These are phyloP conservation scores for Borealophlyctis nickersoniae DNA, from an alignment of 192 early-diverging fungal genomes.

Conservation along the genomic window DNA sequence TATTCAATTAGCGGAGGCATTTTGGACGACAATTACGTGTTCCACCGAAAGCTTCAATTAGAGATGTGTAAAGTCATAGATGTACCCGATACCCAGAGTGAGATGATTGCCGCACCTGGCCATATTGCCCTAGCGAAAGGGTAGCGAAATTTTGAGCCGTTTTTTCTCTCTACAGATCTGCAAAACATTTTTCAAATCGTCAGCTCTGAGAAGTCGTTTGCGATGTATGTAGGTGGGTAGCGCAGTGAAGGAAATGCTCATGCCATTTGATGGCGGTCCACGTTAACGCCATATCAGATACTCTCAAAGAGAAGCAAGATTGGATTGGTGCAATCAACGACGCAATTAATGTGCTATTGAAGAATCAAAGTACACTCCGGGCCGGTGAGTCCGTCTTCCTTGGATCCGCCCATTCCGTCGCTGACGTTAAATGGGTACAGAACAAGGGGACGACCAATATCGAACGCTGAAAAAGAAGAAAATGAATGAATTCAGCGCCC, in stretches of 20 bases:
- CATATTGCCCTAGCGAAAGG: conserved; percentile 3
- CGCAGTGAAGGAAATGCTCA: background rate
- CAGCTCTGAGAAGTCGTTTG: conserved; percentile 76
- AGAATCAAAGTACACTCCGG: conserved; percentile 43
- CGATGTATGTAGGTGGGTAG: conserved; percentile 57
- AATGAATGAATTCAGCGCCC: conserved; percentile 56
- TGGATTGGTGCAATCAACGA: conserved; percentile 65
- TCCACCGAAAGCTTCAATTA: conserved; percentile 68
- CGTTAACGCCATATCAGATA: background rate
- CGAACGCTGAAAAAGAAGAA: conserved; percentile 39
- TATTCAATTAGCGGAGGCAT: conserved; percentile 17
- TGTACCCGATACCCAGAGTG: conserved; percentile 22
- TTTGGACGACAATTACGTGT: conserved; percentile 59
- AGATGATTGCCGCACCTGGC: background rate
- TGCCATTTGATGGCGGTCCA: background rate
- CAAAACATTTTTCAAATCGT: conserved; percentile 74
- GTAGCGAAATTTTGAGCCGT: conserved; percentile 10
- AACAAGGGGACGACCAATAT: conserved; percentile 7
- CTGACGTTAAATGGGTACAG: conserved; percentile 5
- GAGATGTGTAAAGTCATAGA: conserved; percentile 51
- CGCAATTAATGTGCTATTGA: conserved; percentile 48
- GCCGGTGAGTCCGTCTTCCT: conserved; percentile 21
- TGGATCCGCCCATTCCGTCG: background rate
- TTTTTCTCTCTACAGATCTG: conserved; percentile 39
- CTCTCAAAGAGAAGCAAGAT: conserved; percentile 47